Evolutionary conservation across 371 early-diverging fungal genomes (phyloP).

Genomic region (Smittium mucronatum): DNA sequence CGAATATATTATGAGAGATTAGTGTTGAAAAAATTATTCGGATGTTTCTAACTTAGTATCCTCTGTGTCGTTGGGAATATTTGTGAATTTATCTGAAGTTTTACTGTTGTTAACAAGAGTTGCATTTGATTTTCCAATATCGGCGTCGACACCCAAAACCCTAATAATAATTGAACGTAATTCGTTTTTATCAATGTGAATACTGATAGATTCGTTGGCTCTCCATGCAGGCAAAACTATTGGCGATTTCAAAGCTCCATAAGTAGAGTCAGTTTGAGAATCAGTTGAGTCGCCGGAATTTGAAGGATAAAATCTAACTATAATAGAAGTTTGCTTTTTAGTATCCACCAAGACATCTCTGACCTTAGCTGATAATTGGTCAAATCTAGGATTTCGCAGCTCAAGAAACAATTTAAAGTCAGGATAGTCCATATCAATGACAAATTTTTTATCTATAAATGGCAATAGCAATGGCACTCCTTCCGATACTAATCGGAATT

Average conservation of each 20-base stretch:
- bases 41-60: too few species aligned
- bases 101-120: neutral
- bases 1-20: too few species aligned
- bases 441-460: conserved; percentile 20
- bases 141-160: conserved; percentile 25
- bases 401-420: conserved; percentile 24
- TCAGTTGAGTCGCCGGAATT: neutral
- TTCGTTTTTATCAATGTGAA: conserved; percentile 33
- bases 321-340: neutral
- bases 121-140: conserved; percentile 10
- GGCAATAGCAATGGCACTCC: conserved; percentile 51
- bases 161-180: conserved; percentile 31
- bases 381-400: conserved; percentile 27
- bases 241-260: neutral
- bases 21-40: too few species aligned
- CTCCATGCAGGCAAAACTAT: conserved; percentile 29
- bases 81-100: conserved; percentile 1
- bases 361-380: conserved; percentile 20
- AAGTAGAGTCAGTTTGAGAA: neutral
- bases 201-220: conserved; percentile 29
- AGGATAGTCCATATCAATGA: conserved; percentile 19
- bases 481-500: conserved; percentile 66
- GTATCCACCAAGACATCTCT: conserved; percentile 18
- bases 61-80: too few species aligned
- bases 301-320: conserved; percentile 6